These are phyloP conservation scores for Neurospora tetraspora DNA, from an alignment of 495 filamentous ascomycete species.

Conservation along the genomic window DNA sequence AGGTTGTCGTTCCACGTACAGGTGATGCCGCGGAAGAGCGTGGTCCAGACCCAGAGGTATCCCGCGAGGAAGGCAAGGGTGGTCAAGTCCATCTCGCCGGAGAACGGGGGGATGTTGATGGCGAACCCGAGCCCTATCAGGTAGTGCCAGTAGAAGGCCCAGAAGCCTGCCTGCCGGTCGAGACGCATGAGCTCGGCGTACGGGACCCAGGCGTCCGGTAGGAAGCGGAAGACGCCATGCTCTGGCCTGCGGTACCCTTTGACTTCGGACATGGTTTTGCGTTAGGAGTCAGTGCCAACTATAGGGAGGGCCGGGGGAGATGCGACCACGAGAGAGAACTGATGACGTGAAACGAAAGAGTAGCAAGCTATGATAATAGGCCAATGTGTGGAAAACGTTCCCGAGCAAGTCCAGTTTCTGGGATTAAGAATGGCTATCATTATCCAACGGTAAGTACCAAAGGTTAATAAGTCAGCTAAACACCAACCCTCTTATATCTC, in stretches of 20 bases:
- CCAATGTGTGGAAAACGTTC: conserved; percentile 1
- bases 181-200: conserved; percentile 36
- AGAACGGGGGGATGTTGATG: conserved; percentile 6
- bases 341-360: not conserved
- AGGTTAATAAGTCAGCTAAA: not conserved
- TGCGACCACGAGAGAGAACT: not conserved
- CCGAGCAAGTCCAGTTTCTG: not conserved
- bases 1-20: conserved; percentile 36
- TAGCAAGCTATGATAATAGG: conserved; percentile 1
- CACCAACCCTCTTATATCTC: not conserved
- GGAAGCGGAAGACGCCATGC: not conserved
- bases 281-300: too few relatives aligned
- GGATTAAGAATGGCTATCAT: not conserved
- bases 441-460: too few relatives aligned
- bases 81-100: not conserved
- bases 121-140: conserved; percentile 23
- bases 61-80: not conserved
- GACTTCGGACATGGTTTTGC: not conserved
- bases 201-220: conserved; percentile 24
- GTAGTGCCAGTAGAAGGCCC: conserved; percentile 24
- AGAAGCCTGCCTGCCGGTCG: conserved; percentile 26
- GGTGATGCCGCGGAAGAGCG: conserved; percentile 6
- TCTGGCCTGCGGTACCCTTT: conserved; percentile 1
- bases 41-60: not conserved
- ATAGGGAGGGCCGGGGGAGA: too few relatives aligned